Conservation (phyloP, 2,329 filamentous ascomycete genomes). For the Corinectria fuckeliana region DNA sequence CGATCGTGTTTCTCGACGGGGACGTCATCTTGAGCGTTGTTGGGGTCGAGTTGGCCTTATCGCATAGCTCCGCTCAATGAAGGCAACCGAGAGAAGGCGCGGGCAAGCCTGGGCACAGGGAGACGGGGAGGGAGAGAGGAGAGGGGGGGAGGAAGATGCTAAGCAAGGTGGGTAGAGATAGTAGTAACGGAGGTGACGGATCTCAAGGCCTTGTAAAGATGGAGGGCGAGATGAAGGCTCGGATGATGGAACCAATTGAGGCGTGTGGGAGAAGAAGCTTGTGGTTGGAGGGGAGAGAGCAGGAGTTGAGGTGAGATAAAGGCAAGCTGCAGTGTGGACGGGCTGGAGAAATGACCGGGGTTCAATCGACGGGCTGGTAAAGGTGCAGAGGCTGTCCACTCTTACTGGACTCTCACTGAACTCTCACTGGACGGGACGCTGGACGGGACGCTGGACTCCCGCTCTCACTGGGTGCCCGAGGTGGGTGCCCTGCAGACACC, state of each 20-base stretch:
- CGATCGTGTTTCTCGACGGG: constrained; percentile 47
- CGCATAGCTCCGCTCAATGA: constrained; percentile 31
- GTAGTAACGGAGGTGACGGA: neutral
- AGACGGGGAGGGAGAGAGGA: neutral
- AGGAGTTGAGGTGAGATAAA: constrained; percentile 16
- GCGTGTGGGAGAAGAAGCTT: constrained; percentile 15
- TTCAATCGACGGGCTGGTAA: neutral
- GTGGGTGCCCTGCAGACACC: too few relatives aligned
- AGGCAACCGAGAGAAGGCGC: constrained; percentile 14
- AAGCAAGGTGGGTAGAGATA: neutral
- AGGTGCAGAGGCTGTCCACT: neutral
- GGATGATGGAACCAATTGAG: constrained; percentile 20
- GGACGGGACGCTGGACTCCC: too few relatives aligned
- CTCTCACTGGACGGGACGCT: too few relatives aligned
- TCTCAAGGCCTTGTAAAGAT: constrained; percentile 3
- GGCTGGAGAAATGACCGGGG: constrained; percentile 1
- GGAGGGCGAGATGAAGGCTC: constrained; percentile 3
- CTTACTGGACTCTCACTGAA: neutral
- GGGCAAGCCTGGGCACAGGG: neutral
- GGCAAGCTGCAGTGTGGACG: neutral
- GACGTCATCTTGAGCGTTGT: constrained; percentile 44
- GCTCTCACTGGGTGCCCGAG: neutral
- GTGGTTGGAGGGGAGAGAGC: constrained; percentile 16
- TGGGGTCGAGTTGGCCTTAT: constrained; percentile 30
- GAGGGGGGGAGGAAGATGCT: neutral